Percentiles rank a stretch among this genome's conserved stretches.
These are phyloP conservation scores for Fusarium oligoseptatum DNA, from an alignment of 2,329 filamentous ascomycete species.

Conservation along the genomic window DNA sequence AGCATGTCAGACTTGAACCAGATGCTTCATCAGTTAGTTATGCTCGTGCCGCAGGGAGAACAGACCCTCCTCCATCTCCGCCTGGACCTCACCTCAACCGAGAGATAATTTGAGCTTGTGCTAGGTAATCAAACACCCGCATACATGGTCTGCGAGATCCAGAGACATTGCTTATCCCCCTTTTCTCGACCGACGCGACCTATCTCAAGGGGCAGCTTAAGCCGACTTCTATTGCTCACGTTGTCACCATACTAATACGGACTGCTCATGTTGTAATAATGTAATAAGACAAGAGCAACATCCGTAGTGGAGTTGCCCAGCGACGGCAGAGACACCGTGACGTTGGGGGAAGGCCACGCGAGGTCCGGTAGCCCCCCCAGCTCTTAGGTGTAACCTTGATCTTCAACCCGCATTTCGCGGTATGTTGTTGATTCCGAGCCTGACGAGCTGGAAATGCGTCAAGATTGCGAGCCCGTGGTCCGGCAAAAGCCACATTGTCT, in stretches of 20 bases:
- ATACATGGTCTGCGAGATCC: constrained; percentile 22
- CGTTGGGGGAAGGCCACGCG: constrained; percentile 15
- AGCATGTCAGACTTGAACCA: constrained; percentile 10
- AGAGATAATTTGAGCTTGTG: constrained; percentile 32
- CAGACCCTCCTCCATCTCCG: constrained; percentile 31
- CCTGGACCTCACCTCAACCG: constrained; percentile 20
- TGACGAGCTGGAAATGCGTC: constrained; percentile 19
- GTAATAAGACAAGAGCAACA: constrained; percentile 35
- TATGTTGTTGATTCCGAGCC: constrained; percentile 36
- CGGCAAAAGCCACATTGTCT: constrained; percentile 39
- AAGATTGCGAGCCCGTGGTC: constrained; percentile 30
- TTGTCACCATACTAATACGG: constrained; percentile 24
- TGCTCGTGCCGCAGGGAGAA: constrained; percentile 33
- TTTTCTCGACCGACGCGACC: constrained; percentile 20
- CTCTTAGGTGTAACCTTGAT: constrained; percentile 13
- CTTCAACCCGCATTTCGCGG: constrained; percentile 15
- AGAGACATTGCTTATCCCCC: constrained; percentile 23
- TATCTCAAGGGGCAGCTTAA: constrained; percentile 32
- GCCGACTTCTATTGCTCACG: constrained; percentile 32
- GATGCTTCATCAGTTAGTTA: constrained; percentile 13
- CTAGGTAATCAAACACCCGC: constrained; percentile 41
- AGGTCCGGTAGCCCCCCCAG: constrained; percentile 6
- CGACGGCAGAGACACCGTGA: constrained; percentile 33
- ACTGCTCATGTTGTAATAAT: constrained; percentile 32
- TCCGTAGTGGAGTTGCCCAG: constrained; percentile 31